These are phyloP conservation scores for Leccinum truebloodii DNA, from an alignment of 768 basidiomycete genomes.

Conservation along the genomic window DNA sequence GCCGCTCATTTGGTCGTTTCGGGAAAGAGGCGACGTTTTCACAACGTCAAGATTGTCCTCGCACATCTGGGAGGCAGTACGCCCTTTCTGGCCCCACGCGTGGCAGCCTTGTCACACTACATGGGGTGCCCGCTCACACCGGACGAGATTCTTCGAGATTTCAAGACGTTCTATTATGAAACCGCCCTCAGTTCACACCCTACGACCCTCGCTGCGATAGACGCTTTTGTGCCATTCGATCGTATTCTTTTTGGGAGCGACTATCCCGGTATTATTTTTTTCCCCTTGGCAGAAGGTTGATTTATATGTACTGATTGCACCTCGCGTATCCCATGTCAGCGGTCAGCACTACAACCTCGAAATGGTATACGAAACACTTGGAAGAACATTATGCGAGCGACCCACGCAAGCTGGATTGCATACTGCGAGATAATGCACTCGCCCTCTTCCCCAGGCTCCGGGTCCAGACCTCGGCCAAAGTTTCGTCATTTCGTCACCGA, in stretches of 20 bases:
- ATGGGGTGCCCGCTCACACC: slow-evolving; percentile 69
- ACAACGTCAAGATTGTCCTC: slow-evolving; percentile 62
- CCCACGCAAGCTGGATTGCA: slow-evolving; percentile 38
- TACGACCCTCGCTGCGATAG: slow-evolving; percentile 50
- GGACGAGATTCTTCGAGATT: slow-evolving; percentile 68
- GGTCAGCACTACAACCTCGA: slow-evolving; percentile 52
- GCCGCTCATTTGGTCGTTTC: slow-evolving; percentile 77
- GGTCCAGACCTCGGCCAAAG: background rate
- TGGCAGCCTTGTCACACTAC: slow-evolving; percentile 63
- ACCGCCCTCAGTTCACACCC: slow-evolving; percentile 65
- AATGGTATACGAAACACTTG: slow-evolving; percentile 62
- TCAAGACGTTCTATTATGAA: slow-evolving; percentile 73
- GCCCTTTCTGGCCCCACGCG: slow-evolving; percentile 64
- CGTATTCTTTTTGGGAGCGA: slow-evolving; percentile 73
- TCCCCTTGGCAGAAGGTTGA: background rate
- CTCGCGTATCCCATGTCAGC: slow-evolving; percentile 39
- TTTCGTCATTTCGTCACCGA: background rate
- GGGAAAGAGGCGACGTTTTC: slow-evolving; percentile 63
- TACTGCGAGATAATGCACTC: slow-evolving; percentile 54
- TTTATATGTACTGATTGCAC: slow-evolving; percentile 4
- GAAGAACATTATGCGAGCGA: slow-evolving; percentile 48
- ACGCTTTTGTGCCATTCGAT: slow-evolving; percentile 49
- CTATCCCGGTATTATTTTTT: slow-evolving; percentile 59
- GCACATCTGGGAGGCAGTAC: slow-evolving; percentile 76
- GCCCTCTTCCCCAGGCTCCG: slow-evolving; percentile 49